Evolutionary conservation across 108 stramenopile species (phyloP).

Genomic region (Licmophora abbreviata): DNA sequence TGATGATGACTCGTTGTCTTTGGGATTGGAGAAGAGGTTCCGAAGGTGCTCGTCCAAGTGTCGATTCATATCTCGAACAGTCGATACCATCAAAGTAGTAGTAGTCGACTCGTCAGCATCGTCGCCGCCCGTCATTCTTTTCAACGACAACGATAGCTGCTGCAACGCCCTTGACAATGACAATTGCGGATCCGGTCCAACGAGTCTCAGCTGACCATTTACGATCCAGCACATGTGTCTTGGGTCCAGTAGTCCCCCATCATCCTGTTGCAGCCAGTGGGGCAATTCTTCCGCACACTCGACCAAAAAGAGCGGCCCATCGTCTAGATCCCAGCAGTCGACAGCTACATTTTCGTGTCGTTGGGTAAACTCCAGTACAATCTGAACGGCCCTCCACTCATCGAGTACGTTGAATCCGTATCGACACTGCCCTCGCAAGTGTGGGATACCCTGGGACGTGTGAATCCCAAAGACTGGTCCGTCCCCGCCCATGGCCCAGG

Average conservation of each 20-base stretch:
- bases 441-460: constrained; percentile 26
- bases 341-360: constrained; percentile 27
- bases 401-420: constrained; percentile 52
- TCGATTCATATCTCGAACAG: too few relatives aligned
- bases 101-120: too few relatives aligned
- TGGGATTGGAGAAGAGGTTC: too few relatives aligned
- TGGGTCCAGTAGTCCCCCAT: constrained; percentile 40
- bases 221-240: constrained; percentile 57
- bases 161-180: too few relatives aligned
- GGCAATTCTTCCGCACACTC: constrained; percentile 63
- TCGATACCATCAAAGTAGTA: too few relatives aligned
- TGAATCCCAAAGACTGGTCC: constrained; percentile 72
- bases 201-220: constrained; percentile 41
- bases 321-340: constrained; percentile 58
- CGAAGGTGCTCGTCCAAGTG: too few relatives aligned
- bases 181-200: too few relatives aligned
- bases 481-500: constrained; percentile 60
- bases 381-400: constrained; percentile 46
- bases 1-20: too few relatives aligned
- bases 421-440: constrained; percentile 51
- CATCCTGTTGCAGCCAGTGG: constrained; percentile 57
- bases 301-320: constrained; percentile 68
- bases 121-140: too few relatives aligned
- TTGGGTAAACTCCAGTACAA: constrained; percentile 27
- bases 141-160: too few relatives aligned